Evolutionary conservation across 139 green algal genomes (phyloP).

Genomic region (Chlamydomonas schloesseri): DNA sequence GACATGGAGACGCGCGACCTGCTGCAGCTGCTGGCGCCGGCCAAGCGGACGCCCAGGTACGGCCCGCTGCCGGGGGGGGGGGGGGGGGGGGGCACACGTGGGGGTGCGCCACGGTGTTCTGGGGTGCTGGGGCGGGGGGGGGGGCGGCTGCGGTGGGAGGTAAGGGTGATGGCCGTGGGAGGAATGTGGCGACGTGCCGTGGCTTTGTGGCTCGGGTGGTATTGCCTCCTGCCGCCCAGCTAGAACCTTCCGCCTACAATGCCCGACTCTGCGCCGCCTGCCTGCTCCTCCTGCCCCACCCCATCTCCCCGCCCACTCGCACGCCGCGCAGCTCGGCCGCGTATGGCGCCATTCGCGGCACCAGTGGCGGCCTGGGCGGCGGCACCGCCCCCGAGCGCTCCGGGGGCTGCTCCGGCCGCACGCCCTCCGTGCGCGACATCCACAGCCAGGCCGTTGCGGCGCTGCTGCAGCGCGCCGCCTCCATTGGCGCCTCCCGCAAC

Average conservation of each 20-base stretch:
- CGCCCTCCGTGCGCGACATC: background rate
- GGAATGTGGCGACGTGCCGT: too few relatives aligned
- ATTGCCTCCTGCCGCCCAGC: too few relatives aligned
- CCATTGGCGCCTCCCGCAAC: background rate
- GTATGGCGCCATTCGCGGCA: too few relatives aligned
- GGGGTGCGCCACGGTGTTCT: background rate
- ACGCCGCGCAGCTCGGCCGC: background rate
- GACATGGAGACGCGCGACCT: slow-evolving; percentile 26
- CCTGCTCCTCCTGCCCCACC: too few relatives aligned
- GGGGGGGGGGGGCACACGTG: background rate
- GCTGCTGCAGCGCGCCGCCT: slow-evolving; percentile 1
- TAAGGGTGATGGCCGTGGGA: too few relatives aligned
- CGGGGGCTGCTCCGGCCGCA: background rate
- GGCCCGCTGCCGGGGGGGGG: background rate
- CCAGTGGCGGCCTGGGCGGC: too few relatives aligned
- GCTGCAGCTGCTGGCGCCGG: slow-evolving; percentile 31
- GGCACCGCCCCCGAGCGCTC: background rate
- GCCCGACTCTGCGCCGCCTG: too few relatives aligned
- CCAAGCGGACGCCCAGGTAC: slow-evolving; percentile 6
- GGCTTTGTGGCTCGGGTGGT: too few relatives aligned
- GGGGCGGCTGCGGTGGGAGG: too few relatives aligned
- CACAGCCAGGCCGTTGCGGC: background rate
- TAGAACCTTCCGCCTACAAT: too few relatives aligned
- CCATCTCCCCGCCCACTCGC: too few relatives aligned
- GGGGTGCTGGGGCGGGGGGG: too few relatives aligned